Evolutionary conservation across 306 rosid genomes (phyloP).

Genomic region (Vicia faba): DNA sequence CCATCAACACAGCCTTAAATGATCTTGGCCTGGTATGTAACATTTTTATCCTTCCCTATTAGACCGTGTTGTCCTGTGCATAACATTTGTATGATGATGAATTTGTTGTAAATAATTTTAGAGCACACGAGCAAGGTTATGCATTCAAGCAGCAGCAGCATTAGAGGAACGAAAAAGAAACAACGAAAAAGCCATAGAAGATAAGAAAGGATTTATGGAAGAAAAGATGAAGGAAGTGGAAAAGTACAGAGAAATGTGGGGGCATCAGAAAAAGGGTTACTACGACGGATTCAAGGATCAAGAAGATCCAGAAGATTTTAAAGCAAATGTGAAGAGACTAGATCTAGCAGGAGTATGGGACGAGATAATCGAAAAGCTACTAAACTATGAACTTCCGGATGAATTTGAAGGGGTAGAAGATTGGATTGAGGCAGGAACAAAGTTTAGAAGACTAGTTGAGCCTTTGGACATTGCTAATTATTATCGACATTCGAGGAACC

Average conservation of each 20-base stretch:
- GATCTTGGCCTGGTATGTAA: slow-evolving; percentile 73
- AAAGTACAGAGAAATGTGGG: slow-evolving; percentile 35
- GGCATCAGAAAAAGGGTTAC: slow-evolving; percentile 37
- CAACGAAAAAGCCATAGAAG: slow-evolving; percentile 27
- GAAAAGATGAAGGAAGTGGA: slow-evolving; percentile 27
- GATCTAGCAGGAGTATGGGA: slow-evolving; percentile 59
- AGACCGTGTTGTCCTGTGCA: background rate
- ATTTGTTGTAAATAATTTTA: slow-evolving; percentile 40
- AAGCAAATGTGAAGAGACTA: slow-evolving; percentile 65
- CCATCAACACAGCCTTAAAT: slow-evolving; percentile 43
- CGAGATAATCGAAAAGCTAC: slow-evolving; percentile 61
- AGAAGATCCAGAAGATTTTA: slow-evolving; percentile 41
- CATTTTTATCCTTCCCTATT: background rate
- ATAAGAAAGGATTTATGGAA: background rate
- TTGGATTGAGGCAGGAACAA: slow-evolving; percentile 56
- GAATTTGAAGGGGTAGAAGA: slow-evolving; percentile 48
- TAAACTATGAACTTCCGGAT: slow-evolving; percentile 57
- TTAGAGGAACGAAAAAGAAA: slow-evolving; percentile 42
- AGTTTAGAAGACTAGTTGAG: slow-evolving; percentile 57
- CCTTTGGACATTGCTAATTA: slow-evolving; percentile 78
- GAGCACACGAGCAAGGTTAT: slow-evolving; percentile 63
- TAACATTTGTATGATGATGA: slow-evolving; percentile 5
- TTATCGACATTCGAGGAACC: slow-evolving; percentile 59
- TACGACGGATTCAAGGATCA: slow-evolving; percentile 75
- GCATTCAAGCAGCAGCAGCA: slow-evolving; percentile 66